These are phyloP conservation scores for Solanum corneliomulleri DNA, from an alignment of 257 asterid genomes.

Conservation along the genomic window DNA sequence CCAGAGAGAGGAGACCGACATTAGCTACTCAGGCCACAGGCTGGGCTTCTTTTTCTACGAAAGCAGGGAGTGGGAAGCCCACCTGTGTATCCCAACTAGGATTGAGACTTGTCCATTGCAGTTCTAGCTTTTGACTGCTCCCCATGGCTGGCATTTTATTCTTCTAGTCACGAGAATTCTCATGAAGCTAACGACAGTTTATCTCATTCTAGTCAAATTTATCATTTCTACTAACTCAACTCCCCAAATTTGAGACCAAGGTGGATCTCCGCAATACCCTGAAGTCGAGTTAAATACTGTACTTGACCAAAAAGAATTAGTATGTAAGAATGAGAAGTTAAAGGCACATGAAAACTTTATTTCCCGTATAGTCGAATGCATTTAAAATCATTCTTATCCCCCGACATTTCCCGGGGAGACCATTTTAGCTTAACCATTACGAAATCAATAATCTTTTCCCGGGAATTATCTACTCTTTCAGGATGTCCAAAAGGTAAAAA, in stretches of 20 bases:
- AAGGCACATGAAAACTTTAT: neutral
- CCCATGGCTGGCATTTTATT: neutral
- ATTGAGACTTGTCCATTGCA: neutral
- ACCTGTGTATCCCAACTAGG: neutral
- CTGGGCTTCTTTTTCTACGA: neutral
- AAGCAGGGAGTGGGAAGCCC: neutral
- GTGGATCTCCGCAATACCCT: neutral
- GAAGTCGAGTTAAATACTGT: neutral
- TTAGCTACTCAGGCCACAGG: neutral
- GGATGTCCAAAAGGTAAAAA: neutral
- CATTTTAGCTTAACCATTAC: neutral
- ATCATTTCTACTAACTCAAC: neutral
- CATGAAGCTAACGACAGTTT: neutral
- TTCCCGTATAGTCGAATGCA: neutral
- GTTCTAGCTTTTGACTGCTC: neutral
- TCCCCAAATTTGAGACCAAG: neutral
- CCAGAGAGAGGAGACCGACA: neutral
- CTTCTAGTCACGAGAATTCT: neutral
- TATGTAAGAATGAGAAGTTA: neutral
- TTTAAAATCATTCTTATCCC: neutral
- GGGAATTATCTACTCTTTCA: neutral
- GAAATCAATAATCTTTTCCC: neutral
- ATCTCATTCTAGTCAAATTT: neutral
- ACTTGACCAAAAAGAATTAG: neutral
- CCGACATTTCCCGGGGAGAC: neutral